Evolutionary conservation across 768 basidiomycete species (phyloP).

Genomic region (Tylopilus sp.): DNA sequence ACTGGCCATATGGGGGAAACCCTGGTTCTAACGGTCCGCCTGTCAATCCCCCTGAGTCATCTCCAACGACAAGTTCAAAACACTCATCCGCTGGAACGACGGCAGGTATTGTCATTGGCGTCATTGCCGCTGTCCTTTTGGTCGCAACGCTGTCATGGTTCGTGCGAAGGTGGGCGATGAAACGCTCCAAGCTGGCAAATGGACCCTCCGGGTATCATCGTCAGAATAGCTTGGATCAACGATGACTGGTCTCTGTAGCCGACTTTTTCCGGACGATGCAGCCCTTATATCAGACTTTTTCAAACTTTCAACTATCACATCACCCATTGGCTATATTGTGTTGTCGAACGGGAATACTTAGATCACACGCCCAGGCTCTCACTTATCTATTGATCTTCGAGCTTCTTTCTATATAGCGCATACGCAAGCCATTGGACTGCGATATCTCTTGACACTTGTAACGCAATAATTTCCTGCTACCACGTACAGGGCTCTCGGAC

Average conservation of each 20-base stretch:
- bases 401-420: background rate
- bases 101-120: conserved; percentile 50
- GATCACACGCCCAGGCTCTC: background rate
- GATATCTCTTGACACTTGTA: too few relatives aligned
- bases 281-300: background rate
- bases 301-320: background rate
- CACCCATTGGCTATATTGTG: background rate
- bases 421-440: background rate
- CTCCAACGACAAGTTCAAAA: conserved; percentile 13
- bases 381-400: background rate
- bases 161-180: conserved; percentile 46
- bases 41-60: conserved; percentile 10
- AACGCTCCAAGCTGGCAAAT: conserved; percentile 25
- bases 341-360: background rate
- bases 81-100: conserved; percentile 26
- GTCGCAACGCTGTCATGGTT: conserved; percentile 43
- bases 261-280: background rate
- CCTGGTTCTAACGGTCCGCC: conserved; percentile 33
- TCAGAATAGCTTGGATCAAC: conserved; percentile 1
- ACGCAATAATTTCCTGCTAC: too few relatives aligned
- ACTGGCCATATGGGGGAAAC: conserved; percentile 66
- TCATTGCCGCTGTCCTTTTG: conserved; percentile 44
- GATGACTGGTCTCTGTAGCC: background rate
- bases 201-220: conserved; percentile 18
- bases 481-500: too few relatives aligned